Evolutionary conservation across 1,139 yeast genomes (phyloP).

Genomic region (Tardiomyces depauwii): DNA sequence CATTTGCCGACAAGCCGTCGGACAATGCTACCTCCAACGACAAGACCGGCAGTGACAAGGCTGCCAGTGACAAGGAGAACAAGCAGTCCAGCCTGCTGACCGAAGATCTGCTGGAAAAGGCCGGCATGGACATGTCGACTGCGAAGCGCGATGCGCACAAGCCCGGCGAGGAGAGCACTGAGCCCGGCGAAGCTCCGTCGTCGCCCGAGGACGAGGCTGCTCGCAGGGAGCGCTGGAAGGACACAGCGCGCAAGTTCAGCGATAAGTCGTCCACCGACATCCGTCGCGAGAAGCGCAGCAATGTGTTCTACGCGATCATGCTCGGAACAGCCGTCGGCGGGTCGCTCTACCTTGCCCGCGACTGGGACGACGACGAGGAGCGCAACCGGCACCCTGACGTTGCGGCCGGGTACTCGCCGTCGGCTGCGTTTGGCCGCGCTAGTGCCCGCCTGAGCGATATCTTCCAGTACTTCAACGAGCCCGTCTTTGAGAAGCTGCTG

Average conservation of each 20-base stretch:
- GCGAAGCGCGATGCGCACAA: constrained; percentile 36
- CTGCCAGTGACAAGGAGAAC: constrained; percentile 10
- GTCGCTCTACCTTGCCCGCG: constrained; percentile 65
- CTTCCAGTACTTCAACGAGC: constrained; percentile 82
- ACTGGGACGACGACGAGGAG: constrained; percentile 78
- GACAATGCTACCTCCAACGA: background rate
- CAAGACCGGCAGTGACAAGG: background rate
- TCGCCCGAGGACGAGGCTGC: constrained; percentile 12
- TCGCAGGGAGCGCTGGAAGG: constrained; percentile 24
- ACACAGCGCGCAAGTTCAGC: constrained; percentile 26
- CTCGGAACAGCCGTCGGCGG: constrained; percentile 55
- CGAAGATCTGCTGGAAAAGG: constrained; percentile 72
- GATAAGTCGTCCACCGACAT: constrained; percentile 59
- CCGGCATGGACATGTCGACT: constrained; percentile 50
- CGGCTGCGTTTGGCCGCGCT: constrained; percentile 43
- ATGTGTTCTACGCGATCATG: constrained; percentile 29
- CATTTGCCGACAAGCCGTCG: background rate
- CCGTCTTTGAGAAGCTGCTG: constrained; percentile 81
- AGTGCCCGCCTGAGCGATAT: constrained; percentile 61
- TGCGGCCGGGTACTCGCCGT: constrained; percentile 54
- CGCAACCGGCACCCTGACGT: constrained; percentile 40
- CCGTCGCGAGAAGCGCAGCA: constrained; percentile 35
- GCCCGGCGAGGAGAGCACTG: constrained; percentile 10
- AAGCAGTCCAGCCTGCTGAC: constrained; percentile 49
- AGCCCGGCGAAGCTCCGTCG: constrained; percentile 11